A percentile compares a stretch with the other conserved stretches of the same genome.
Conservation (phyloP, 2,329 filamentous ascomycete species). For the Colletotrichum spaethianum region DNA sequence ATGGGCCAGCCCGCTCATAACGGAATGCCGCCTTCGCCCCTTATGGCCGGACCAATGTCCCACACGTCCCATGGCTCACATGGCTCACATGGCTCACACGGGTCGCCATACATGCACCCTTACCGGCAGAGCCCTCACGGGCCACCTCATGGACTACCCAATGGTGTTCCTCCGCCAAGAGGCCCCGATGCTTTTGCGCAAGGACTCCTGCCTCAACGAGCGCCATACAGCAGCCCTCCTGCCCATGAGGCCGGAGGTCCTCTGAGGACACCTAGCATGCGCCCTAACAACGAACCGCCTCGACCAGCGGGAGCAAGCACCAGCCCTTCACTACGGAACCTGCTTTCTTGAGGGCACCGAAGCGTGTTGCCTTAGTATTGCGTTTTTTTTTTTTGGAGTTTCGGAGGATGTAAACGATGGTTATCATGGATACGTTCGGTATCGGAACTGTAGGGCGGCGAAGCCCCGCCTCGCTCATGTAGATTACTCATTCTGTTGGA, state of each 20-base stretch:
- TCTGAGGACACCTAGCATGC: conserved; percentile 45
- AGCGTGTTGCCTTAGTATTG: background rate
- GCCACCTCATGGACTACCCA: conserved; percentile 51
- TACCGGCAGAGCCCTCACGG: conserved; percentile 48
- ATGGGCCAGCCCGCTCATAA: conserved; percentile 59
- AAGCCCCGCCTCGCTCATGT: background rate
- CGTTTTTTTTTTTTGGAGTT: background rate
- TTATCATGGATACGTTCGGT: background rate
- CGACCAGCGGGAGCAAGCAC: conserved; percentile 76
- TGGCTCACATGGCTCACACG: conserved; percentile 15
- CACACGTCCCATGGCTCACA: conserved; percentile 24
- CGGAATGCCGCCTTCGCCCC: conserved; percentile 64
- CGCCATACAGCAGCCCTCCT: conserved; percentile 62
- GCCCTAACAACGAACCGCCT: conserved; percentile 46
- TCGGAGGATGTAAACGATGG: background rate
- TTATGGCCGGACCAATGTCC: conserved; percentile 53
- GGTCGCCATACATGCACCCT: conserved; percentile 48
- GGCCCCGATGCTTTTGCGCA: conserved; percentile 63
- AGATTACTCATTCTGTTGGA: conserved; percentile 15
- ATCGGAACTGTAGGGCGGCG: background rate
- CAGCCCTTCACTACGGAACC: conserved; percentile 81
- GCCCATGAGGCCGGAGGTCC: conserved; percentile 45
- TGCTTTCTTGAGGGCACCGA: conserved; percentile 72
- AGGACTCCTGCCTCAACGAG: conserved; percentile 57
- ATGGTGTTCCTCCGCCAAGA: conserved; percentile 58